Conservation (phyloP, 1,284 basidiomycete genomes). For the Melampsora americana region DNA sequence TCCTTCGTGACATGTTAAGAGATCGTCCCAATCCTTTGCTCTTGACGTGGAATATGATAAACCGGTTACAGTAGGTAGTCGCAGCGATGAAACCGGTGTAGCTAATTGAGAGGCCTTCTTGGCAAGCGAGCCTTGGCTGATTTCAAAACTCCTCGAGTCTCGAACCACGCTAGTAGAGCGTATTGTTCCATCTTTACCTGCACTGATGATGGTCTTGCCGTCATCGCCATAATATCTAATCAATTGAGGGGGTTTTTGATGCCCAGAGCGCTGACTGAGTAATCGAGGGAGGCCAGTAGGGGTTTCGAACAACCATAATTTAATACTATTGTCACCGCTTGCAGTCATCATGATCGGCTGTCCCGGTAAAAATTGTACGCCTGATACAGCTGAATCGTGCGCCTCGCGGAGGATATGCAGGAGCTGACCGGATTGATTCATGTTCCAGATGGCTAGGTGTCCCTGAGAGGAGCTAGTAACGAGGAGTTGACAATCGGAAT, state of each 20-base stretch:
- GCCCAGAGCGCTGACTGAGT: conserved; percentile 86
- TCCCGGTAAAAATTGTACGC: conserved; percentile 82
- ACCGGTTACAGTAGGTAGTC: conserved; percentile 68
- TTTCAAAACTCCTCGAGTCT: conserved; percentile 85
- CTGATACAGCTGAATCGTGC: conserved; percentile 75
- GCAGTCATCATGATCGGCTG: conserved; percentile 83
- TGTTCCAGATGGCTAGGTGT: conserved; percentile 84
- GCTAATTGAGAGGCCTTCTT: conserved; percentile 80
- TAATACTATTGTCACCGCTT: conserved; percentile 87
- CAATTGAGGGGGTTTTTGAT: conserved; percentile 82
- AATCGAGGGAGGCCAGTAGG: conserved; percentile 78
- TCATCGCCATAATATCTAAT: conserved; percentile 95
- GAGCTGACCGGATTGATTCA: conserved; percentile 73
- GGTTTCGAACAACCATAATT: conserved; percentile 95
- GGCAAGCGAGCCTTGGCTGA: conserved; percentile 85
- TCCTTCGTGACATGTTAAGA: conserved; percentile 81
- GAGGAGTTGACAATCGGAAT: conserved; percentile 60
- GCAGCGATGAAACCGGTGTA: conserved; percentile 69
- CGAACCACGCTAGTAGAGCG: conserved; percentile 87
- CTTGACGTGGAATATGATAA: conserved; percentile 75
- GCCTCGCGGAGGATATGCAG: conserved; percentile 79
- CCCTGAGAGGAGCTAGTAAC: conserved; percentile 81
- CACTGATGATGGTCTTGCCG: conserved; percentile 87
- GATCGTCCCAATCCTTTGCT: conserved; percentile 95
- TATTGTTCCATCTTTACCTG: conserved; percentile 75